Evolutionary conservation across 345 rosid genomes (phyloP), one percentile per base, ranked within the genome.

Genomic region (Gossypium thurberi): DNA sequence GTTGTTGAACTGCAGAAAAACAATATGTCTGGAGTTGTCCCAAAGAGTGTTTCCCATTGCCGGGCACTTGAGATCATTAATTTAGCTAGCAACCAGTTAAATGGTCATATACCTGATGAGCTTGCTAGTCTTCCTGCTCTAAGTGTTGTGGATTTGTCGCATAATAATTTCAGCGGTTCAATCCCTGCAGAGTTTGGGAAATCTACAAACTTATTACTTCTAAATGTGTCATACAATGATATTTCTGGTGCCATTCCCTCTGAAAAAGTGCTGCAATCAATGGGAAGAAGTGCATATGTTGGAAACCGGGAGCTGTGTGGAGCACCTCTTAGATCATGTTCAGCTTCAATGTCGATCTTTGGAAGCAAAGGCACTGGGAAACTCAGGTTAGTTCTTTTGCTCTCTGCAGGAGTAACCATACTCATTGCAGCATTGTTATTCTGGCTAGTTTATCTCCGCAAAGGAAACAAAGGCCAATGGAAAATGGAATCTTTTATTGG

Each of bases 241-340:
- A 77, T 90, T 53, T 82, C 85, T 2, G 96, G 96, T 47, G 78
- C 89, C 28, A 84, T 90, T 62, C 97, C 97, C 57, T 76, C 90
- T 10, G 81, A 71, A n/a, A 84, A 85, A 58, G 63, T 78, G 70
- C 78, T 92, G 69, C 83, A 66, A 72, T 80, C 82, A 65, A 90
- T 92, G 93, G 92, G 87, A 58, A 76, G 68, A 65, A 81, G 85
- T 77, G 86, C 95, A 15, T 94, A 84, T 78, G 65, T 75, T 25
- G 95, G 97, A 69, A 94, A 94, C 76, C 70, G 78, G 61, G 80
- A 86, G 78, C 84, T 94, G 18, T 94, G 98, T 79, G 98, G 98
- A 44, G 78, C 74, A 76, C 98, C 98, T 70, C 55, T 92, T 72
- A 75, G 67, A 69, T 72, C 90, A 42, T 94, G 98, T 81, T 48